A percentile compares a stretch with the other conserved stretches of the same genome.
Evolutionary conservation across 768 basidiomycete species (phyloP).

Genomic region (Pleurotus sapidus): DNA sequence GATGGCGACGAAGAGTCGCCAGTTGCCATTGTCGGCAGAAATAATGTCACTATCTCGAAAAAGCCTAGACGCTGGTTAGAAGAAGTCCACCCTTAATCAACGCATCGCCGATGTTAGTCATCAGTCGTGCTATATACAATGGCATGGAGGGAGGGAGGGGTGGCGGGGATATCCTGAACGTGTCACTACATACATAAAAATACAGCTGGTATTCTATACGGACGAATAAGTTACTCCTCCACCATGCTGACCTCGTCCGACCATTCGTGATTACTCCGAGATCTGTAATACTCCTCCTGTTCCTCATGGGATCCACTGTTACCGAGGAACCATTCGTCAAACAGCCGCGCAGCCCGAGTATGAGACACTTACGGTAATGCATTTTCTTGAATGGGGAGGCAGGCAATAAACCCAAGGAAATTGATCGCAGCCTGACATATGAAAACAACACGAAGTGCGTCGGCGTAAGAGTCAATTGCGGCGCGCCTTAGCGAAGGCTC

Average conservation of each 20-base stretch:
- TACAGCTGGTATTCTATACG: constrained; percentile 7
- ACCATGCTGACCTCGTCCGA: neutral
- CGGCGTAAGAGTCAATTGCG: constrained; percentile 76
- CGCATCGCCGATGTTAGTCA: neutral
- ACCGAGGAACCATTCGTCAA: constrained; percentile 11
- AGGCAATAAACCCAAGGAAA: constrained; percentile 62
- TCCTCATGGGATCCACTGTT: constrained; percentile 60
- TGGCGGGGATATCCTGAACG: neutral
- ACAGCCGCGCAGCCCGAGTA: neutral
- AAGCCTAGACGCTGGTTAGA: constrained; percentile 80
- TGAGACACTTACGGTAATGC: constrained; percentile 48
- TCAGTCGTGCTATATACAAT: neutral
- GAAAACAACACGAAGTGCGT: constrained; percentile 80
- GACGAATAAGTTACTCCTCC: constrained; percentile 5
- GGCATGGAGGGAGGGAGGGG: neutral
- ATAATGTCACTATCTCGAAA: constrained; percentile 52
- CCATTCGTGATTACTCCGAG: constrained; percentile 13
- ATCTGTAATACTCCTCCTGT: constrained; percentile 49
- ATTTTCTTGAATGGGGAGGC: constrained; percentile 76
- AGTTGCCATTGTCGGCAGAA: constrained; percentile 18
- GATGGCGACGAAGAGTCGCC: constrained; percentile 40
- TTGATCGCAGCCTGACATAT: constrained; percentile 72
- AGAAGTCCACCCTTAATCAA: constrained; percentile 49
- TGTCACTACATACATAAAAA: constrained; percentile 2
- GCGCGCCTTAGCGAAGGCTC: constrained; percentile 50